phyloP scores from a whole-genome alignment of 352 stramenopile genomes.

The Phytophthora agathidicida region DNA sequence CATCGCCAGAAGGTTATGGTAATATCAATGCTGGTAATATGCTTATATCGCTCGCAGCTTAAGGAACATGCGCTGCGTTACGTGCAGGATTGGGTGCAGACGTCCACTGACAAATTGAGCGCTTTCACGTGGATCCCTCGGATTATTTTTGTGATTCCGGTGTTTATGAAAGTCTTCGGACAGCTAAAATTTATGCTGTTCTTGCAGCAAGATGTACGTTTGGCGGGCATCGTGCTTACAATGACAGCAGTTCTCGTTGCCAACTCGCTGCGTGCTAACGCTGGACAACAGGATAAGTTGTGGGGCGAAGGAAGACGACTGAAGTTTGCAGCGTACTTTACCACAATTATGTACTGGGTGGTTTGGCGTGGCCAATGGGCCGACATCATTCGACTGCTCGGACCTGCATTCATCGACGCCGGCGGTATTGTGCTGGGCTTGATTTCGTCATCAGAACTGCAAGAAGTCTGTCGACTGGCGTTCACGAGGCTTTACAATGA shows the following conservation, averaged over 20 bases:
- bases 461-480: slow-evolving; percentile 45
- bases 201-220: slow-evolving; percentile 55
- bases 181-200: slow-evolving; percentile 81
- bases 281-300: slow-evolving; percentile 37
- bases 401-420: slow-evolving; percentile 68
- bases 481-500: slow-evolving; percentile 59
- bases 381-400: slow-evolving; percentile 57
- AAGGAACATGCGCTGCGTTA: slow-evolving; percentile 39
- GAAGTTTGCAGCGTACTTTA: slow-evolving; percentile 68
- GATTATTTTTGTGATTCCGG: slow-evolving; percentile 54
- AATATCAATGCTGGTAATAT: slow-evolving; percentile 69
- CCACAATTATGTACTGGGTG: slow-evolving; percentile 64
- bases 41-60: slow-evolving; percentile 66
- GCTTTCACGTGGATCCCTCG: slow-evolving; percentile 60
- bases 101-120: slow-evolving; percentile 71
- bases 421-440: slow-evolving; percentile 65
- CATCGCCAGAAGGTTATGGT: slow-evolving; percentile 82
- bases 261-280: slow-evolving; percentile 35
- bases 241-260: slow-evolving; percentile 43
- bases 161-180: slow-evolving; percentile 74
- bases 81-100: slow-evolving; percentile 54
- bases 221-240: slow-evolving; percentile 42
- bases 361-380: slow-evolving; percentile 54
- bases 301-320: slow-evolving; percentile 75
- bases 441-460: slow-evolving; percentile 47